Percentiles rank a stretch among this genome's conserved stretches.
phyloP scores from a whole-genome alignment of 2,329 filamentous ascomycete genomes.

The Aspergillus transmontanensis region DNA sequence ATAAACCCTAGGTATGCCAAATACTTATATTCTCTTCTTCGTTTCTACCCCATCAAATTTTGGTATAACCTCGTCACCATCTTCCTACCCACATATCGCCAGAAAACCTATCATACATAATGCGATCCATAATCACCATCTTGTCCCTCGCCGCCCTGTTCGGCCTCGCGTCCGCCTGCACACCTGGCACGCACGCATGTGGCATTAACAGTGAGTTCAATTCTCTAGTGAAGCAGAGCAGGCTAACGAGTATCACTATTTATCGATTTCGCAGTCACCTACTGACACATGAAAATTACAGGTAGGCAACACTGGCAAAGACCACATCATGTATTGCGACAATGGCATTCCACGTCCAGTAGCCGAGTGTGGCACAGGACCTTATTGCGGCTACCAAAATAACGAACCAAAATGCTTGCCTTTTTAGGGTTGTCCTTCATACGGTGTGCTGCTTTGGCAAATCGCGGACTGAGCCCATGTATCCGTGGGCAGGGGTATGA shows the following conservation, averaged over 20 bases:
- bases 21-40: too few species aligned
- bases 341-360: background rate
- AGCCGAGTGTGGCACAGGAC: background rate
- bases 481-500: background rate
- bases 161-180: background rate
- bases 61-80: too few species aligned
- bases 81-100: too few species aligned
- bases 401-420: background rate
- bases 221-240: too few species aligned
- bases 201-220: background rate
- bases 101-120: background rate
- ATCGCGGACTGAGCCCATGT: background rate
- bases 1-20: too few species aligned
- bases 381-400: background rate
- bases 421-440: background rate
- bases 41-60: too few species aligned
- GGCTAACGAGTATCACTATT: too few species aligned
- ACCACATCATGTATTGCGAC: background rate
- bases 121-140: background rate
- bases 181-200: background rate
- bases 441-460: background rate
- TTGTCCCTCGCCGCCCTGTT: background rate
- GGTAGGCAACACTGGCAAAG: background rate
- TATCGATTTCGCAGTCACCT: accelerated
- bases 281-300: background rate